phyloP scores from a whole-genome alignment of 208 protist genomes.

The Wallacemonas rigidus region DNA sequence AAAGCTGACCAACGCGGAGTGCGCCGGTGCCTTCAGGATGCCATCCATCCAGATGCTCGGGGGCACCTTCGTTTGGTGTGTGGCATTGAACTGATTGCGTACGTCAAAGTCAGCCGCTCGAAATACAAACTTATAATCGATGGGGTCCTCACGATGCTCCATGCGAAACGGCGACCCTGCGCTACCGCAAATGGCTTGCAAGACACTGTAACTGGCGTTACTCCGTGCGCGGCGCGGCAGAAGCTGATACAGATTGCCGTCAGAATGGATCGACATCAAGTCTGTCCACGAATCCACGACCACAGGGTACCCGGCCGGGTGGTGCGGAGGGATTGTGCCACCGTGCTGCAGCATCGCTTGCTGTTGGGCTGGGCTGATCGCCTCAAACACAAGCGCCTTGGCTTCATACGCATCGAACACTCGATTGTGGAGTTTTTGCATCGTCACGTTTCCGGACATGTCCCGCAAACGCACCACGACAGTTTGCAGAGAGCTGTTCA shows the following conservation, averaged over 20 bases:
- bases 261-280: constrained; percentile 64
- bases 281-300: constrained; percentile 82
- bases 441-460: constrained; percentile 83
- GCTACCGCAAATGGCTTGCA: constrained; percentile 77
- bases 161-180: constrained; percentile 84
- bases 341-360: constrained; percentile 68
- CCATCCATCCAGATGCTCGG: constrained; percentile 81
- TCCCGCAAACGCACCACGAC: constrained; percentile 81
- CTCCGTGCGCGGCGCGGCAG: constrained; percentile 73
- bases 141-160: constrained; percentile 82
- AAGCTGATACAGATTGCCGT: constrained; percentile 82
- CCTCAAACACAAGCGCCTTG: constrained; percentile 88
- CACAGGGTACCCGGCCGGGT: constrained; percentile 78
- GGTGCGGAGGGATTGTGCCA: constrained; percentile 64
- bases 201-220: constrained; percentile 73
- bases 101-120: constrained; percentile 72
- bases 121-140: constrained; percentile 88
- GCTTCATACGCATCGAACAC: constrained; percentile 92
- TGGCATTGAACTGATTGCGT: constrained; percentile 77
- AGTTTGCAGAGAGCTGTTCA: constrained; percentile 87
- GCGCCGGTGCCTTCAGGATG: constrained; percentile 57
- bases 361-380: constrained; percentile 76
- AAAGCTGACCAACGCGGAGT: constrained; percentile 69
- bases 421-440: constrained; percentile 90
- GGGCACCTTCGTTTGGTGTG: constrained; percentile 67